phyloP scores from a whole-genome alignment of 352 stramenopile species.

The Phytophthora tubulina region DNA sequence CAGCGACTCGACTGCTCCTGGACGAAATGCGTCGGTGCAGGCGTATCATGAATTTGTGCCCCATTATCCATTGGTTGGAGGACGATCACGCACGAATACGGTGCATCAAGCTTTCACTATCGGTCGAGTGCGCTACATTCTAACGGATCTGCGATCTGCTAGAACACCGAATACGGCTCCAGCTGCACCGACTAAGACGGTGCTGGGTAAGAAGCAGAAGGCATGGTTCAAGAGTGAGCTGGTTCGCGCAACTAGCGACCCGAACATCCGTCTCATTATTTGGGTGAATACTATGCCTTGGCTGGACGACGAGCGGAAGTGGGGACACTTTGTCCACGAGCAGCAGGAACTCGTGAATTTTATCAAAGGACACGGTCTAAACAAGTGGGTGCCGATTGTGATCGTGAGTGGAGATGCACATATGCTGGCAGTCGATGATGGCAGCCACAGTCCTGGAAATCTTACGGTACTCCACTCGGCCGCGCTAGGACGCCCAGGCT shows the following conservation, averaged over 20 bases:
- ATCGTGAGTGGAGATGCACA: conserved; percentile 90
- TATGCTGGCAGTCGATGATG: conserved; percentile 91
- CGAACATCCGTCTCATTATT: conserved; percentile 71
- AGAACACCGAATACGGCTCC: conserved; percentile 73
- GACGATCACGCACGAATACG: conserved; percentile 49
- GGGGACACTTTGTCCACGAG: conserved; percentile 87
- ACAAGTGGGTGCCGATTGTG: conserved; percentile 78
- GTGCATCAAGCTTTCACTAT: conserved; percentile 88
- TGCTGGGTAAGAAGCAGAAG: conserved; percentile 88
- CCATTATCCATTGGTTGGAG: conserved; percentile 66
- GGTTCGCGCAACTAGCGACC: conserved; percentile 62
- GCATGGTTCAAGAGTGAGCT: conserved; percentile 90
- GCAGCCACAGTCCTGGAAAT: conserved; percentile 74
- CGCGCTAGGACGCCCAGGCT: conserved; percentile 80
- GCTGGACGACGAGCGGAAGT: conserved; percentile 89
- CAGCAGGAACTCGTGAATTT: conserved; percentile 82
- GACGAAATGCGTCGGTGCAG: conserved; percentile 75
- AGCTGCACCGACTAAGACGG: conserved; percentile 80
- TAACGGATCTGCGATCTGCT: conserved; percentile 85
- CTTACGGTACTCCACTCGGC: conserved; percentile 85
- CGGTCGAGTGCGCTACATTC: conserved; percentile 84
- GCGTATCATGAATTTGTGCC: conserved; percentile 87
- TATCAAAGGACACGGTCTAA: conserved; percentile 70
- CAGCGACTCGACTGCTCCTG: conserved; percentile 80
- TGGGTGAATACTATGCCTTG: conserved; percentile 92